Base-by-base conservation (phyloP, 176 grass and related monocot genomes). In the Thinopyrum elongatum region DNA sequence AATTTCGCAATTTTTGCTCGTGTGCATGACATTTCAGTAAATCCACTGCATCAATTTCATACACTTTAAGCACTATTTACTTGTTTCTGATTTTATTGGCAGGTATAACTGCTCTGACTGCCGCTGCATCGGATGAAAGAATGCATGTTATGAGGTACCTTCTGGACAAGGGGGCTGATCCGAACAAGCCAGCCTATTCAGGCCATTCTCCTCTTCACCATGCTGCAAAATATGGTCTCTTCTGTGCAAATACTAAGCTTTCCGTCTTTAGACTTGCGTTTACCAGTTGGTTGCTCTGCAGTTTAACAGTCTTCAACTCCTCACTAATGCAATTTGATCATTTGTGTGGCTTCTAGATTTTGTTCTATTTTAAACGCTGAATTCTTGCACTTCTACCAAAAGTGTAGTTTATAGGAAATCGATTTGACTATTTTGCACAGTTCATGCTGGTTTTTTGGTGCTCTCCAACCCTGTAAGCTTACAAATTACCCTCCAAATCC, bases 91-190 rank as follows among this genome's bases (percentile, higher is more conserved):
- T 74, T 14, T 29, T 64, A 53, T 39, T 74, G 69, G 42, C 87
- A 90, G 84, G 84, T 82, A 17, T 70, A 34, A 90, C 72, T 13
- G 47, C 89, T 78, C 64, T 90, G 46, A 31, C 26, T 72, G 34
- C 58, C 51, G 84, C 84, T 28, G 64, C 84, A 30, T 27, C 72
- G 64, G 61, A 71, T 63, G 89, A 80, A 33, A 81, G 80, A 39
- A n/a, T 83, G 49, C 64, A 61, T 28, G 61, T 10, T 7, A 55
- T 17, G 42, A 90, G 68, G 19, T 87, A 87, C 17, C 77, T 87
- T 60, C 68, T 87, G 6, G 71, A 80, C 49, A 65, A 35, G 34
- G 85, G 85, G 29, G 85, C 85, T 35, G 65, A 58, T 70, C 30
- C 65, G 21, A 63, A 63, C 16, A 80, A 70, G 38, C 10, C 53